A percentile compares a stretch with the other conserved stretches of the same genome.
phyloP scores from a whole-genome alignment of 176 grass and related monocot genomes.

The Otatea glauca region DNA sequence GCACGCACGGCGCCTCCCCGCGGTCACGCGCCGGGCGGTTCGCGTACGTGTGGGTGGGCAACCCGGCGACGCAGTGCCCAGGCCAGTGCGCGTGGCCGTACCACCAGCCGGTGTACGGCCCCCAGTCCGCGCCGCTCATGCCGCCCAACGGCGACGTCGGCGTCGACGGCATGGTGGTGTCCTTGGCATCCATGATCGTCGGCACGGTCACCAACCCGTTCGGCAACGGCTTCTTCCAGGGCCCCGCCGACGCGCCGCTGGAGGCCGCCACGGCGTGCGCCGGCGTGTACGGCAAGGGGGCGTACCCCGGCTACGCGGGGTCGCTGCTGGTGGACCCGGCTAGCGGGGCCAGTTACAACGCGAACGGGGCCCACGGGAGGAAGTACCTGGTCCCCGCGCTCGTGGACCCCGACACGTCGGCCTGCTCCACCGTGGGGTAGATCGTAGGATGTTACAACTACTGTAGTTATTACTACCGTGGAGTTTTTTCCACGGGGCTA shows the following conservation, averaged over 20 bases:
- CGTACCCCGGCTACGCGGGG: conserved; percentile 81
- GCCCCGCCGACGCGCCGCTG: conserved; percentile 70
- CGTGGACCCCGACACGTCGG: conserved; percentile 81
- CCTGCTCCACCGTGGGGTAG: conserved; percentile 77
- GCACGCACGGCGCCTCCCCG: conserved; percentile 66
- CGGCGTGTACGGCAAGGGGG: conserved; percentile 84
- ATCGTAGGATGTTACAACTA: neutral
- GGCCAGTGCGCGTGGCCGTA: conserved; percentile 96
- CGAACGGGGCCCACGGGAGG: conserved; percentile 68
- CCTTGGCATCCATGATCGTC: conserved; percentile 82
- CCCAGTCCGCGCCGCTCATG: conserved; percentile 71
- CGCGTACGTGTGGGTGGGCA: conserved; percentile 91
- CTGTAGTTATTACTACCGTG: conserved; percentile 19
- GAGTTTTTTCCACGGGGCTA: conserved; percentile 42
- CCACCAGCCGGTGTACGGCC: conserved; percentile 92
- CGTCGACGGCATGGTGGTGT: conserved; percentile 87
- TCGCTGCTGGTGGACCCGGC: conserved; percentile 62
- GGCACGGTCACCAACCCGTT: conserved; percentile 87
- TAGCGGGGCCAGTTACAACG: conserved; percentile 82
- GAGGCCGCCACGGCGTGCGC: conserved; percentile 94
- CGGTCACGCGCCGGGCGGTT: conserved; percentile 60
- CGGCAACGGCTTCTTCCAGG: conserved; percentile 81
- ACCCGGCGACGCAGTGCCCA: conserved; percentile 80
- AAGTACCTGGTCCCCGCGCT: conserved; percentile 80
- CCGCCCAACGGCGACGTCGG: conserved; percentile 94